A percentile compares a stretch with the other conserved stretches of the same genome.
Conservation (phyloP, 1,284 basidiomycete species). For the Sanghuangporus baumii region DNA sequence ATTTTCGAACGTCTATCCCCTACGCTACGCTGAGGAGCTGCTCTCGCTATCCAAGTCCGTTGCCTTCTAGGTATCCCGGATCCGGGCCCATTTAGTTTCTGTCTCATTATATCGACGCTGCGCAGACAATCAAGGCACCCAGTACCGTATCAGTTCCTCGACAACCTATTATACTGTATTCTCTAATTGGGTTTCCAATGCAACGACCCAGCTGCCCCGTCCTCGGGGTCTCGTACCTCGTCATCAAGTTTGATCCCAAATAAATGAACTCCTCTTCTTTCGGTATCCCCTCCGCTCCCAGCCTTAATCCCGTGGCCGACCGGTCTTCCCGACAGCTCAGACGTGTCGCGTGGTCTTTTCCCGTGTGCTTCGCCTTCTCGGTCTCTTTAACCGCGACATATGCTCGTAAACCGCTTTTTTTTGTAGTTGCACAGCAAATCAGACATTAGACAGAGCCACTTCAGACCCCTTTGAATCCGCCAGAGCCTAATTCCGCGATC, state of each 20-base stretch:
- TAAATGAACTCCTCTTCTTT: background rate
- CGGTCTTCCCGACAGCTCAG: conserved; percentile 1
- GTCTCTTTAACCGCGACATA: background rate
- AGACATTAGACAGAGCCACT: background rate
- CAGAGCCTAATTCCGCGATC: conserved; percentile 29
- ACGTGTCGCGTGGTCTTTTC: background rate
- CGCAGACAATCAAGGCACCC: background rate
- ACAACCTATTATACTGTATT: background rate
- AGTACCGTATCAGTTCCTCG: background rate
- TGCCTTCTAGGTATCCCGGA: background rate
- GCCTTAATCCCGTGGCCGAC: background rate
- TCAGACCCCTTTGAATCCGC: background rate
- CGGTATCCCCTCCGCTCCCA: background rate
- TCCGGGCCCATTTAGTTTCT: background rate
- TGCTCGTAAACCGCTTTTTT: background rate
- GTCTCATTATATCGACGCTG: background rate
- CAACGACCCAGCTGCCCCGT: background rate
- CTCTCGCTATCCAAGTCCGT: background rate
- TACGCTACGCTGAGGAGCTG: background rate
- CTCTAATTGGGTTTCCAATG: background rate
- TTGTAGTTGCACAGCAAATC: background rate
- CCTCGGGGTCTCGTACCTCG: conserved; percentile 4
- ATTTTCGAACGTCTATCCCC: background rate
- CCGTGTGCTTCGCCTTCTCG: background rate
- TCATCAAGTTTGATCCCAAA: background rate